A percentile compares a stretch with the other conserved stretches of the same genome.
Conservation (phyloP, 169 alveolate species). For the Plasmodium vinckei region DNA sequence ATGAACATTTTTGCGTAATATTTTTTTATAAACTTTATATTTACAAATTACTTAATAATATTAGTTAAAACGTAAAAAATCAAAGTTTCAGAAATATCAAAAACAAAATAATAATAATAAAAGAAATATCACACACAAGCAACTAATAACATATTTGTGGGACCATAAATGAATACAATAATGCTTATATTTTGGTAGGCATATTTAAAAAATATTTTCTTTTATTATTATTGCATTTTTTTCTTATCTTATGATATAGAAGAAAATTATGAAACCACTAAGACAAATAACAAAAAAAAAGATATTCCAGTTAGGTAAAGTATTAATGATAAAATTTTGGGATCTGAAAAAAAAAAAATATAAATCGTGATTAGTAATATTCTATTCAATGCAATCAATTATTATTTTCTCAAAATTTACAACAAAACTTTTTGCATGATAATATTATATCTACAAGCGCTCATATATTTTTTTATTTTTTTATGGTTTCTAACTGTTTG, state of each 20-base stretch:
- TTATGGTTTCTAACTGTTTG: constrained; percentile 70
- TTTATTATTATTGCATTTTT: neutral
- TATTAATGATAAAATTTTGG: constrained; percentile 36
- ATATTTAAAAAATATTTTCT: neutral
- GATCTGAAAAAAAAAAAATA: constrained; percentile 29
- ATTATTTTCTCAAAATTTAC: too few species aligned
- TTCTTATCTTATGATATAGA: neutral
- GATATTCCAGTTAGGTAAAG: constrained; percentile 32
- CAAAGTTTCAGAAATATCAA: neutral
- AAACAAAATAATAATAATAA: neutral
- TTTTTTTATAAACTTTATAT: neutral
- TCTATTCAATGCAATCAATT: neutral
- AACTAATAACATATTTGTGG: too few species aligned
- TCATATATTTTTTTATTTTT: neutral
- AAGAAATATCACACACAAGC: neutral
- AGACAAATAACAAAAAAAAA: constrained; percentile 38
- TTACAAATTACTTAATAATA: neutral
- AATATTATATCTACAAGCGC: too few species aligned
- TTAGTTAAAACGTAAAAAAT: neutral
- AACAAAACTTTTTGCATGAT: too few species aligned
- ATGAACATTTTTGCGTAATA: constrained; percentile 2
- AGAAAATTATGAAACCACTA: constrained; percentile 19
- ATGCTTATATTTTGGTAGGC: too few species aligned
- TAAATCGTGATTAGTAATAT: neutral
- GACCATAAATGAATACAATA: too few species aligned